Conservation (phyloP, 164 flowering plant genomes). For the Buxus sempervirens region DNA sequence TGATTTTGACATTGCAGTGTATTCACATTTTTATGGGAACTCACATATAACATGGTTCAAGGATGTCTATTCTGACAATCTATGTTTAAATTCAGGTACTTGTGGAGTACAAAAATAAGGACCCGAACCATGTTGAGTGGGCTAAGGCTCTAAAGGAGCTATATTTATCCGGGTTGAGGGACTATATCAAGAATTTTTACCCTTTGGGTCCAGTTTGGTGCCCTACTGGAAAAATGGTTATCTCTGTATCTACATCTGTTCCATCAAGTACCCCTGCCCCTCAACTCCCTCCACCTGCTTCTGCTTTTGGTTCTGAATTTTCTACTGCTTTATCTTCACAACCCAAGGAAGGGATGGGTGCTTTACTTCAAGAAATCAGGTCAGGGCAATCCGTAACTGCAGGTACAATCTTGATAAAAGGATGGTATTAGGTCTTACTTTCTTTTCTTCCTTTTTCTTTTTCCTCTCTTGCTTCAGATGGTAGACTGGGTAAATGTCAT, state of each 20-base stretch:
- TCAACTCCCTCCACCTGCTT: conserved; percentile 87
- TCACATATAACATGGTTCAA: background rate
- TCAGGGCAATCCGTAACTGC: conserved; percentile 71
- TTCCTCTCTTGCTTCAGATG: background rate
- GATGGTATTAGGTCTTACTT: conserved; percentile 2
- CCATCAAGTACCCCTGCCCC: conserved; percentile 70
- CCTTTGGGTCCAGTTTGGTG: conserved; percentile 95
- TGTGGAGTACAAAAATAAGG: conserved; percentile 81
- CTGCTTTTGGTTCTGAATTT: conserved; percentile 62
- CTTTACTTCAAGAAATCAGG: conserved; percentile 86
- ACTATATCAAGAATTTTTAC: conserved; percentile 76
- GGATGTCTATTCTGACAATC: background rate
- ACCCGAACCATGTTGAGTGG: conserved; percentile 95
- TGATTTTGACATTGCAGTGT: background rate
- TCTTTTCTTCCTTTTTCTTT: conserved; percentile 9
- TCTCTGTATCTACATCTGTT: conserved; percentile 27
- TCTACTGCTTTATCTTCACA: conserved; percentile 54
- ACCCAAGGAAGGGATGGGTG: conserved; percentile 86
- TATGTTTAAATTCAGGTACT: conserved; percentile 51
- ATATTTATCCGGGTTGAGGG: conserved; percentile 84
- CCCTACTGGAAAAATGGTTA: conserved; percentile 44
- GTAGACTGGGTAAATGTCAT: background rate
- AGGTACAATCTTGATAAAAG: conserved; percentile 34
- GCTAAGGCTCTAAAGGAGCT: conserved; percentile 95
- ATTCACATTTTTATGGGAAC: background rate